These are phyloP conservation scores for Exophiala alcalophila DNA, from an alignment of 2,329 filamentous ascomycete species.

Conservation along the genomic window DNA sequence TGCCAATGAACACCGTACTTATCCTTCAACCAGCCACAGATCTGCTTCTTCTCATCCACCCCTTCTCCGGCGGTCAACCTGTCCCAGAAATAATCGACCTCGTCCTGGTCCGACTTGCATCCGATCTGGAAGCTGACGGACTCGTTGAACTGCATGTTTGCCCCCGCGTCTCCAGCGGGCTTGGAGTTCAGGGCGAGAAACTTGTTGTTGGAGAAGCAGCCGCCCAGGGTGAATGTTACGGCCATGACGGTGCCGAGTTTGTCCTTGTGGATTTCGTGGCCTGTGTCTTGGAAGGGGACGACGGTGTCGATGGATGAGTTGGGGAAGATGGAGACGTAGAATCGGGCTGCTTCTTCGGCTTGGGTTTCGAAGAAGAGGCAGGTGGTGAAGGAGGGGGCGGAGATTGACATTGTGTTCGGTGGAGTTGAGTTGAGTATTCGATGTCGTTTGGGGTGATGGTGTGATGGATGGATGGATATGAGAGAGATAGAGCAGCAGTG, in stretches of 20 bases:
- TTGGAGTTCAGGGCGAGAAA: slow-evolving; percentile 49
- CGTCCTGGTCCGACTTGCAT: slow-evolving; percentile 47
- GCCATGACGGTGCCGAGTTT: slow-evolving; percentile 27
- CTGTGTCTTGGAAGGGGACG: slow-evolving; percentile 34
- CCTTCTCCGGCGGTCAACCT: slow-evolving; percentile 43
- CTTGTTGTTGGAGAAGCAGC: no score
- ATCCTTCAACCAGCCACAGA: slow-evolving; percentile 49
- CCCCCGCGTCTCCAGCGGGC: no score
- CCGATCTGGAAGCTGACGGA: slow-evolving; percentile 47
- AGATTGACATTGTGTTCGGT: slow-evolving; percentile 7
- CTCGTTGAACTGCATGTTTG: slow-evolving; percentile 39
- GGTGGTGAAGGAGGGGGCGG: slow-evolving; percentile 22
- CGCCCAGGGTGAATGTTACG: slow-evolving; percentile 42
- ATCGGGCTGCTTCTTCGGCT: slow-evolving; percentile 30
- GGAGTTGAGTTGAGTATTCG: neutral
- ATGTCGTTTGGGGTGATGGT: neutral
- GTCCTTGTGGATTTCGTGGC: slow-evolving; percentile 35
- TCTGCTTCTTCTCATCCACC: slow-evolving; percentile 38
- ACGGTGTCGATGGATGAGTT: slow-evolving; percentile 28
- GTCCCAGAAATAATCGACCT: slow-evolving; percentile 50
- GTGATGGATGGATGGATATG: neutral
- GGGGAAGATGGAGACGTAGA: slow-evolving; percentile 30
- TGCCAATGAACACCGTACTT: slow-evolving; percentile 51
- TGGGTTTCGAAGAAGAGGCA: slow-evolving; percentile 32
- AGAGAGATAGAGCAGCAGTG: no score